Base-by-base conservation (phyloP, 345 rosid genomes). In the Brassica napus region DNA sequence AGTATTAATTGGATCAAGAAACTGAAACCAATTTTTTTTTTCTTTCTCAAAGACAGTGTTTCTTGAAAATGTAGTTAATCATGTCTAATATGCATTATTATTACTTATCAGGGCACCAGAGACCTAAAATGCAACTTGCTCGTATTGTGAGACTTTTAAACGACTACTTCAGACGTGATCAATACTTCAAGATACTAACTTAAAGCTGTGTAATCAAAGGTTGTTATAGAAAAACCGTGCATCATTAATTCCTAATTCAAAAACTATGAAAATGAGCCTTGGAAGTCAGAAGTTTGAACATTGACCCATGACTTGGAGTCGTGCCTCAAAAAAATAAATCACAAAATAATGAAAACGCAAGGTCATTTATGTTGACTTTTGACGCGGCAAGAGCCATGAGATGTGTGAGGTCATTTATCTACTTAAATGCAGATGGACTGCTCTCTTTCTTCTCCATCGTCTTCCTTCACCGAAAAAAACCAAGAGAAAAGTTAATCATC, bases 231-330 rank as follows among this genome's bases (percentile, higher is more conserved):
- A 23, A 54, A 16, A 0, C 60, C 60, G 24, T 16, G 7, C 60
- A 54, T 54, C 60, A 54, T 54, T 16, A 34, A 37, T 34, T 71
- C 21, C 8, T 21, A 11, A 55, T 58, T 68, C 3, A 54, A 37
- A 52, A 35, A 28, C 16, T 39, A 57, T 24, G 71, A 52, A 70
- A 52, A 49, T 49, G 21, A 69, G 23, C n/a, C 35, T 3, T 37
- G 1, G 8, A 59, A 54, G 79, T 80, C 79, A 65, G 24, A 5
- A n/a, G 55, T 75, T 75, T 80, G 83, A 80, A 71, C 74, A 71
- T 58, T 71, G 80, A 81, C 83, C 73, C 83, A 69, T 81, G 77
- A 81, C 69, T 30, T 71, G 65, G 63, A 66, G 65, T 76, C 73
- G 30, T 66, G 61, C 24, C 47, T 1, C 12, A 7, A 63, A 57